Base-by-base conservation (phyloP, 352 stramenopile species). In the Pelagophyceae sp. region DNA sequence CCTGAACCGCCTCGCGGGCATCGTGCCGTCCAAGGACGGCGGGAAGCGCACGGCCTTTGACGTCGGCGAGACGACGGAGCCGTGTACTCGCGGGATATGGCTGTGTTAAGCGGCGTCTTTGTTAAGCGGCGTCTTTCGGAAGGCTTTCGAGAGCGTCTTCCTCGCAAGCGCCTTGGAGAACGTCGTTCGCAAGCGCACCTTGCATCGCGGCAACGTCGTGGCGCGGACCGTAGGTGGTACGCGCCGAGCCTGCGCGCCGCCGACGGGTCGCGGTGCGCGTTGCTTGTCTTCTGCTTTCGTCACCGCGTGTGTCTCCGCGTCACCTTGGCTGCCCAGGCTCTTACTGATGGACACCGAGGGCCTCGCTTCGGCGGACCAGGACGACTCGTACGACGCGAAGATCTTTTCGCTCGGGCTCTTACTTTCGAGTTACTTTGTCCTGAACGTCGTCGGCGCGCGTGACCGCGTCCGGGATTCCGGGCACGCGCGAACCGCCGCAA, bases 401-500 rank as follows among this genome's bases (percentile, higher is more conserved):
- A 93, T 93, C 65, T 93, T 93, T 61, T 92, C 88, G 37, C 77
- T 93, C 19, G 89, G 87, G 23, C 61, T 93, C 64, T 82, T 93
- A 38, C 82, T 93, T 0, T 92, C 87, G 79, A 92, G 87, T 71
- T 82, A 92, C 0, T 93, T 94, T 65, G 87, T 94, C 35, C 91
- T 92, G 77, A 94, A 94, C 77, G 92, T 88, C 0, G 92, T 94
- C 86, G 89, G 89, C 38, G n/a, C n/a, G n/a, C n/a, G n/a, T n/a
- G n/a, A n/a, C n/a, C n/a, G n/a, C n/a, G n/a, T n/a, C n/a, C n/a
- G n/a, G n/a, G n/a, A n/a, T n/a, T n/a, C n/a, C n/a, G n/a, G n/a
- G n/a, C n/a, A n/a, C n/a, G n/a, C n/a, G n/a, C n/a, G n/a, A n/a
- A n/a, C n/a, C n/a, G n/a, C n/a, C n/a, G n/a, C n/a, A n/a, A n/a